phyloP scores from a whole-genome alignment of 73 alveolate genomes.

The Paramecium sexaurelia region DNA sequence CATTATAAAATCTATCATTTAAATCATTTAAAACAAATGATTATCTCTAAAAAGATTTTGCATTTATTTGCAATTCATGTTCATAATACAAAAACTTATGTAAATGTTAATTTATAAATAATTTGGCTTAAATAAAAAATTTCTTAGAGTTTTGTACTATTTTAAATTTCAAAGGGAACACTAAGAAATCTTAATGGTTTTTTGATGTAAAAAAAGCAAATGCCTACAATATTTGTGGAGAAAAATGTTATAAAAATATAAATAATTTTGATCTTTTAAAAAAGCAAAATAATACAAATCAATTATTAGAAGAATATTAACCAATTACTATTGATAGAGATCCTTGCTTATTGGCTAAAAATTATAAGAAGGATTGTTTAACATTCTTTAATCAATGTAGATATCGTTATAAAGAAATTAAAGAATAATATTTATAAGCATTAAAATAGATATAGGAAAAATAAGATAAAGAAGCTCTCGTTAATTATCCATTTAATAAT shows the following conservation, averaged over 20 bases:
- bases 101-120: neutral
- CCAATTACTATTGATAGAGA: neutral
- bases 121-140: neutral
- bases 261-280: neutral
- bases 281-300: neutral
- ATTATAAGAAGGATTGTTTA: neutral
- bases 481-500: neutral
- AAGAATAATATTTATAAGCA: neutral
- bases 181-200: neutral
- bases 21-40: neutral
- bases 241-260: neutral
- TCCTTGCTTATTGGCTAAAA: neutral
- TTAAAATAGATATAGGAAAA: neutral
- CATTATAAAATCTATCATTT: neutral
- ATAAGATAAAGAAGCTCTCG: neutral
- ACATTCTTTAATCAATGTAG: neutral
- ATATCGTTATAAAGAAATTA: neutral
- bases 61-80: constrained; percentile 17
- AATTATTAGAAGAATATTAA: neutral
- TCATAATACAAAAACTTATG: neutral
- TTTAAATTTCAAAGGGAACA: neutral
- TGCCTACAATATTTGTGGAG: neutral
- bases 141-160: neutral
- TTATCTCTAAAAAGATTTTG: neutral
- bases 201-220: neutral